Base-by-base conservation (phyloP, 2,329 filamentous ascomycete species). In the Cladosporium sp. region DNA sequence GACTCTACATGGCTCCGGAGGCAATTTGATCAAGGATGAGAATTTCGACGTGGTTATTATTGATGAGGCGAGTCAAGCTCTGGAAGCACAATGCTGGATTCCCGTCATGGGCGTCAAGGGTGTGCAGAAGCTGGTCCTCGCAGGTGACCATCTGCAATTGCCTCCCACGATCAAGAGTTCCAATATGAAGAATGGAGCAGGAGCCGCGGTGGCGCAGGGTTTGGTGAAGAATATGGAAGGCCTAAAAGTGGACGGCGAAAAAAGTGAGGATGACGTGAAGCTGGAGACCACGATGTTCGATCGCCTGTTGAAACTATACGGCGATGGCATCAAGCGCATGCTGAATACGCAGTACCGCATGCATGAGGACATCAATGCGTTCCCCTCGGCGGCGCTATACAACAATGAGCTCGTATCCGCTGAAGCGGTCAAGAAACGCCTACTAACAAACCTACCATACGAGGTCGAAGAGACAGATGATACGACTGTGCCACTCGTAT, bases 81-180 rank as follows among this genome's bases (percentile, higher is more conserved):
- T 97, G 8, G 93, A 98, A 69, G 91, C 93, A 0, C 92, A 97
- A 68, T 96, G 91, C 71, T 98, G 93, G 93, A 91, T 97, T 45
- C 84, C 93, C 9, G 71, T 98, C 40, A 71, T 96, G 15, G 78
- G 81, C 56, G 54, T 51, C 2, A 67, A 71, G 35, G 88, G 77
- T 33, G 74, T 88, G 0, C 81, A 76, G 57, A 97, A 96, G 72
- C 84, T 89, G 7, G 84, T 98, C 7, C 84, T 95, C 55, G 93
- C 93, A 1, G 93, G 93, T 41, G 93, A 98, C 65, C 93, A 97
- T 67, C 72, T 97, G 47, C 93, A 98, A 69, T 73, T 98, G 48
- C 91, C 92, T 16, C 93, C 93, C 12, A 97, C 92, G 0, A 90
- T 98, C 69, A 97, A 96, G 69, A 48, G 45, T 18, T 33, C 45